Base-by-base conservation (phyloP, 108 stramenopile species). In the Skeletonema potamos region DNA sequence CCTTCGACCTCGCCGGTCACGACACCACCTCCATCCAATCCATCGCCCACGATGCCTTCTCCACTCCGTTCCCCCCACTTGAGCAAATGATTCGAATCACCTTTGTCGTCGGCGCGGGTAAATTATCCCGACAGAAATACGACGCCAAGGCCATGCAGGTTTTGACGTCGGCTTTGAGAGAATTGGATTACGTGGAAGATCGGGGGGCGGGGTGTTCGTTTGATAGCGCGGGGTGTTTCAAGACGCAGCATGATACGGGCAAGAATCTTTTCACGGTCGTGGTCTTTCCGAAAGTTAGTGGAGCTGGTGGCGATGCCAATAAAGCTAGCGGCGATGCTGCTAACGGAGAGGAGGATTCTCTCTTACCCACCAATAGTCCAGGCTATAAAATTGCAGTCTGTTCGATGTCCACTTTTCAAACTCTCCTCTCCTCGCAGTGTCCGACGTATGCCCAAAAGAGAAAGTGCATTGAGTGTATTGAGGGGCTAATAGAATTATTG, bases 181-280 rank as follows among this genome's bases (percentile, higher is more conserved):
- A 85, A 27, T 63, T 91, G n/a, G 96, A 91, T 26, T 98, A 85
- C 66, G 85, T 74, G 24, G 97, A 98, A 64, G 96, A 98, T 77
- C 83, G 87, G 17, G 92, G 92, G 1, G 97, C 94, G 6, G 86
- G 90, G 30, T 88, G 92, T 56, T 82, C 89, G 3, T 37, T 74
- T 9, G 94, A 95, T 64, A 94, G 92, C 63, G 95, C 76, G 28
- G 96, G 96, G 22, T 79, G 82, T 9, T 98, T 92, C 77, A 98
- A 98, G 79, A 59, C 81, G 51, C 97, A 98, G 74, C 97, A 98
- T 77, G 97, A 98, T 74, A 97, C 96, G 10, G 96, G 95, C 10
- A 96, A 96, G 82, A 98, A 96, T 65, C 58, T 96, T n/a, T 92
- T 95, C 59, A 96, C 95, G 17, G 92, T 96, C 9, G 92, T 96